Conservation (phyloP, 805 yeast genomes). For the Candida orba region DNA sequence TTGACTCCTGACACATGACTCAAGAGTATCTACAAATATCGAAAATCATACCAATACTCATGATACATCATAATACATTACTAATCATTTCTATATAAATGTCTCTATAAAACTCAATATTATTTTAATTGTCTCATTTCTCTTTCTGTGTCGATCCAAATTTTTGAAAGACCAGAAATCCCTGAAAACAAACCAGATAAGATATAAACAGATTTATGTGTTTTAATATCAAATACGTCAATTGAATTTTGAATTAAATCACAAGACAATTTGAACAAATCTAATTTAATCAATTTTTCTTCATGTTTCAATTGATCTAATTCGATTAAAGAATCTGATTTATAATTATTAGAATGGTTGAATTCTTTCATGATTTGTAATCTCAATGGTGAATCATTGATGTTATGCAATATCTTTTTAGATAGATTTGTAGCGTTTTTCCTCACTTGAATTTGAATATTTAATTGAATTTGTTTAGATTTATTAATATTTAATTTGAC, state of each 20-base stretch:
- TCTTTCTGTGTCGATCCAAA: constrained; percentile 18
- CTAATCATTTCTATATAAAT: background rate
- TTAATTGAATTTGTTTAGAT: constrained; percentile 44
- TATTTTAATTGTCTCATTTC: constrained; percentile 4
- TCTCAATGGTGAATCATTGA: constrained; percentile 22
- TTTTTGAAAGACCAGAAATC: constrained; percentile 18
- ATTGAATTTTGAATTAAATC: constrained; percentile 44
- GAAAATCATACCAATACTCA: no score
- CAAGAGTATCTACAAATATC: no score
- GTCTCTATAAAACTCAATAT: background rate
- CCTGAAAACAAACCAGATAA: constrained; percentile 20
- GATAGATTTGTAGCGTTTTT: constrained; percentile 41
- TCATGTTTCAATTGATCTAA: constrained; percentile 29
- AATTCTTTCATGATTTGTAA: constrained; percentile 26
- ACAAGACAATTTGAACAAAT: constrained; percentile 34
- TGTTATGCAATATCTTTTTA: constrained; percentile 28
- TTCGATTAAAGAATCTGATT: constrained; percentile 16
- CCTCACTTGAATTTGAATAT: constrained; percentile 56
- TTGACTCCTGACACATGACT: no score
- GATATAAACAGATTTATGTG: constrained; percentile 16
- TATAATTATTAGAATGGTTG: constrained; percentile 2
- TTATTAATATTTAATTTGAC: constrained; percentile 34
- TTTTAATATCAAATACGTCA: constrained; percentile 35
- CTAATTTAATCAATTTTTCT: constrained; percentile 31
- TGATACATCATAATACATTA: no score